A percentile compares a stretch with the other conserved stretches of the same genome.
Evolutionary conservation across 768 basidiomycete species (phyloP).

Genomic region (Lyophyllum decastes): DNA sequence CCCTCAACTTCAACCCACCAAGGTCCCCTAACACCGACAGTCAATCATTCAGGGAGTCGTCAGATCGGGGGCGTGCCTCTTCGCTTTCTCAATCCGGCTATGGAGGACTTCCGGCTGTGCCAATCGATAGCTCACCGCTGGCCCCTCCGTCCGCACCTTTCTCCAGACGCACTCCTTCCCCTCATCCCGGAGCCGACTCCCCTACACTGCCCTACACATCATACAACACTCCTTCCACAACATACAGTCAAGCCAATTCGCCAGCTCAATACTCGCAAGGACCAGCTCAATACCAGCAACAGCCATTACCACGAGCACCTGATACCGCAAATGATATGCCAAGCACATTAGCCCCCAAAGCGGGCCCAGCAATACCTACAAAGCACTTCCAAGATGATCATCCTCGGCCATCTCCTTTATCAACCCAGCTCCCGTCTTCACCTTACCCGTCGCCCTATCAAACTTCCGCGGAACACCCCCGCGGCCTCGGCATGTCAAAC

Average conservation of each 20-base stretch:
- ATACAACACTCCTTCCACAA: conserved; percentile 14
- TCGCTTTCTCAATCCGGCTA: conserved; percentile 9
- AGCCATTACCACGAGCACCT: not conserved
- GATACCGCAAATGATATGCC: not conserved
- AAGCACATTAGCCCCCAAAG: not conserved
- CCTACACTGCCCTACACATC: conserved; percentile 24
- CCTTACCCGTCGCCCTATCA: conserved; percentile 38
- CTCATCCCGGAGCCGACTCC: conserved; percentile 32
- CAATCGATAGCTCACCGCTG: conserved; percentile 17
- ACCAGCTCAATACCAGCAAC: conserved; percentile 5
- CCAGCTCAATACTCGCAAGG: conserved; percentile 1
- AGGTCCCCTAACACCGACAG: conserved; percentile 1
- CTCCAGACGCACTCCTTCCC: conserved; percentile 38
- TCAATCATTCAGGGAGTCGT: conserved; percentile 10
- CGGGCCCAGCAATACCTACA: not conserved
- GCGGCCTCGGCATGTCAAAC: conserved; percentile 21
- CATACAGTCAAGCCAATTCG: not conserved
- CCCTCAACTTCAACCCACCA: conserved; percentile 40
- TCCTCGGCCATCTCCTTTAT: conserved; percentile 11
- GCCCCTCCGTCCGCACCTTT: conserved; percentile 43
- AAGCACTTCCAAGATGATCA: conserved; percentile 3
- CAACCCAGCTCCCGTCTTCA: conserved; percentile 3
- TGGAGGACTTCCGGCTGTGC: not conserved
- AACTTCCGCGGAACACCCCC: conserved; percentile 50
- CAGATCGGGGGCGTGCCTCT: conserved; percentile 17